Conservation (phyloP, 2,329 filamentous ascomycete genomes). For the Cordyceps javanica region DNA sequence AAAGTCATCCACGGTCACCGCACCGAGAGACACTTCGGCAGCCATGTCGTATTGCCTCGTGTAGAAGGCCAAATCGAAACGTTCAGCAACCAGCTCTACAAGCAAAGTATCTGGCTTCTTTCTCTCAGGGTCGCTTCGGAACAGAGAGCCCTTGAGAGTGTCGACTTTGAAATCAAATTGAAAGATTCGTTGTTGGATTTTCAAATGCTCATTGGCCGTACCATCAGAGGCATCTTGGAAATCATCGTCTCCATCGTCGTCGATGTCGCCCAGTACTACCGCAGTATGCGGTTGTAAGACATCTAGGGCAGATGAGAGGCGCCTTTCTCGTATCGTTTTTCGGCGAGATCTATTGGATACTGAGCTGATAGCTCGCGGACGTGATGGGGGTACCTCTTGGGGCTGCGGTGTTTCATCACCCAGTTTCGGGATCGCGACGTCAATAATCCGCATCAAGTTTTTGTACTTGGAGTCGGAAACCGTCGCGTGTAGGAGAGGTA, state of each 20-base stretch:
- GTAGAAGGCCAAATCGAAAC: conserved; percentile 82
- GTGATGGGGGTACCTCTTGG: conserved; percentile 23
- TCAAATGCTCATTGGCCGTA: conserved; percentile 50
- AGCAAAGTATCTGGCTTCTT: conserved; percentile 72
- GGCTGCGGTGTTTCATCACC: conserved; percentile 32
- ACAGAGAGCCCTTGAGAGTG: conserved; percentile 86
- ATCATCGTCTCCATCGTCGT: conserved; percentile 59
- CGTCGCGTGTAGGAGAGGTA: conserved; percentile 86
- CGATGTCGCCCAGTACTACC: conserved; percentile 72
- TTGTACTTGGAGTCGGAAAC: conserved; percentile 97
- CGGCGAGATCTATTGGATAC: conserved; percentile 40
- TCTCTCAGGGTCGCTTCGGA: conserved; percentile 74
- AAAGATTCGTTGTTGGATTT: conserved; percentile 83
- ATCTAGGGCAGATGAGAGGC: conserved; percentile 66
- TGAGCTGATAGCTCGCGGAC: conserved; percentile 41
- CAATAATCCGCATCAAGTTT: conserved; percentile 89
- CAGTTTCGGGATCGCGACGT: conserved; percentile 88
- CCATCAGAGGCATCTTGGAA: conserved; percentile 63
- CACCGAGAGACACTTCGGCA: conserved; percentile 81
- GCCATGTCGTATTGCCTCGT: conserved; percentile 88
- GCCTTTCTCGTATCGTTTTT: conserved; percentile 41
- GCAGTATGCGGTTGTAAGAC: conserved; percentile 67
- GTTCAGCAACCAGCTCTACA: conserved; percentile 84
- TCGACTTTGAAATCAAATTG: conserved; percentile 97
- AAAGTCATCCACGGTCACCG: conserved; percentile 87